Percentiles rank a stretch among this genome's conserved stretches.
These are phyloP conservation scores for Baudoinia panamericana DNA, from an alignment of 495 filamentous ascomycete species.

Conservation along the genomic window DNA sequence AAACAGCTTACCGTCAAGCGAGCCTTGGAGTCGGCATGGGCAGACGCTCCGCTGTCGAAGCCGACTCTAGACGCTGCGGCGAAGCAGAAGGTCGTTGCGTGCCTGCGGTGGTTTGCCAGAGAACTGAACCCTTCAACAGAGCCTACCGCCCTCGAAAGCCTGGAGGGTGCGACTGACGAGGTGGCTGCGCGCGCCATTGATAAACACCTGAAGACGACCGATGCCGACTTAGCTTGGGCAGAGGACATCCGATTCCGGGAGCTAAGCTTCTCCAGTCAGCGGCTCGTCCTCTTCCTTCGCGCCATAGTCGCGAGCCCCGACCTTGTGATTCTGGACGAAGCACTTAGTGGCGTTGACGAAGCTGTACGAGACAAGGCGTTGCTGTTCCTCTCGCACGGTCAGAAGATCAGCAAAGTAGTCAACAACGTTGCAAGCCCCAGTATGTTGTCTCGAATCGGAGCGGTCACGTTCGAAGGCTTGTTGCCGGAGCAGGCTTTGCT, in stretches of 20 bases:
- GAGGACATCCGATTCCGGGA: slow-evolving; percentile 57
- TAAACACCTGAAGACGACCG: not conserved
- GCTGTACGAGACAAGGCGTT: slow-evolving; percentile 72
- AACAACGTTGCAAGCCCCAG: slow-evolving; percentile 4
- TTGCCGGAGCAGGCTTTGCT: slow-evolving; percentile 61
- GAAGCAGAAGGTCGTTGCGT: slow-evolving; percentile 46
- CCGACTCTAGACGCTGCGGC: slow-evolving; percentile 47
- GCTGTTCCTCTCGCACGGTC: slow-evolving; percentile 45
- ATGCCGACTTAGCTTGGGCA: slow-evolving; percentile 47
- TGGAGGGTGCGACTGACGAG: not conserved
- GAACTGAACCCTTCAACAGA: slow-evolving; percentile 50
- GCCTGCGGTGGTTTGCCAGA: slow-evolving; percentile 56
- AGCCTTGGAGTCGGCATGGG: slow-evolving; percentile 71
- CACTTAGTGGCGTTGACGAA: slow-evolving; percentile 81
- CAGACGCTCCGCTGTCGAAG: slow-evolving; percentile 65
- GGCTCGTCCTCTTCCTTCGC: slow-evolving; percentile 71
- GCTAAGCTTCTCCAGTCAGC: slow-evolving; percentile 63
- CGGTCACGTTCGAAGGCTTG: slow-evolving; percentile 40
- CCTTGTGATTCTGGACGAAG: slow-evolving; percentile 82
- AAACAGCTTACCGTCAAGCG: slow-evolving; percentile 59
- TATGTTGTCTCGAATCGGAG: slow-evolving; percentile 18
- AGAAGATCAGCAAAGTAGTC: slow-evolving; percentile 11
- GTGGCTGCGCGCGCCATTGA: not conserved
- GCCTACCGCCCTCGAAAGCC: not conserved
- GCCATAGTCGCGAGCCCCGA: slow-evolving; percentile 73